Conservation (phyloP, 2,329 filamentous ascomycete genomes). For the Stagonosporopsis rhizophila region DNA sequence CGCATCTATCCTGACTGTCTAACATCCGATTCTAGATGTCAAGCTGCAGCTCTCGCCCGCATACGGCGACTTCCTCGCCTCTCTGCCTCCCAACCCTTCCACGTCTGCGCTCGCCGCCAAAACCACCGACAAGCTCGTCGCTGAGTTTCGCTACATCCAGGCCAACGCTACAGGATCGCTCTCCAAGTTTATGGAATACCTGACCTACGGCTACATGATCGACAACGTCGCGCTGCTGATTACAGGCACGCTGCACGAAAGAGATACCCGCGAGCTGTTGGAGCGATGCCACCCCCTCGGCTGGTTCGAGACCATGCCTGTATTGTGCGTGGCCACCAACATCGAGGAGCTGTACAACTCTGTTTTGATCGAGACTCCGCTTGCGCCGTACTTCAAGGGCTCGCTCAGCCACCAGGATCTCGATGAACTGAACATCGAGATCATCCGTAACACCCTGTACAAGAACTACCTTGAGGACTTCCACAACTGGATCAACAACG, state of each 20-base stretch:
- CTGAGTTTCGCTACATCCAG: constrained; percentile 95
- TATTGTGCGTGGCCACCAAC: constrained; percentile 96
- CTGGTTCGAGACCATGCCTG: constrained; percentile 99
- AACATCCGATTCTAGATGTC: constrained; percentile 69
- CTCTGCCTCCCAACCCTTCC: constrained; percentile 93
- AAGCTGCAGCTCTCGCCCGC: constrained; percentile 96
- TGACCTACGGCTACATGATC: constrained; percentile 99
- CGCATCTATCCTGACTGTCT: constrained; percentile 5
- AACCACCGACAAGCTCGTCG: constrained; percentile 96
- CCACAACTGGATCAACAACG: constrained; percentile 88
- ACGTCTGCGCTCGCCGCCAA: constrained; percentile 93
- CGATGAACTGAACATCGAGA: constrained; percentile 99
- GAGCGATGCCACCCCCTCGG: constrained; percentile 96
- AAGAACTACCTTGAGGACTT: constrained; percentile 99
- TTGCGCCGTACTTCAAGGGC: constrained; percentile 97
- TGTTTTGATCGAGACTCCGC: constrained; percentile 92
- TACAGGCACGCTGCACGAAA: constrained; percentile 95
- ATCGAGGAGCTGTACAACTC: constrained; percentile 99
- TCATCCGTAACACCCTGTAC: constrained; percentile 96
- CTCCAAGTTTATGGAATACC: constrained; percentile 94
- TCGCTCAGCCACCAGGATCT: constrained; percentile 95
- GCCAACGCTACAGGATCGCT: constrained; percentile 91
- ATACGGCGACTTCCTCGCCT: constrained; percentile 95
- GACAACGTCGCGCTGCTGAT: constrained; percentile 98
- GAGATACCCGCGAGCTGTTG: constrained; percentile 92